These are phyloP conservation scores for Quercus ilex DNA, from an alignment of 306 rosid species.

Conservation along the genomic window DNA sequence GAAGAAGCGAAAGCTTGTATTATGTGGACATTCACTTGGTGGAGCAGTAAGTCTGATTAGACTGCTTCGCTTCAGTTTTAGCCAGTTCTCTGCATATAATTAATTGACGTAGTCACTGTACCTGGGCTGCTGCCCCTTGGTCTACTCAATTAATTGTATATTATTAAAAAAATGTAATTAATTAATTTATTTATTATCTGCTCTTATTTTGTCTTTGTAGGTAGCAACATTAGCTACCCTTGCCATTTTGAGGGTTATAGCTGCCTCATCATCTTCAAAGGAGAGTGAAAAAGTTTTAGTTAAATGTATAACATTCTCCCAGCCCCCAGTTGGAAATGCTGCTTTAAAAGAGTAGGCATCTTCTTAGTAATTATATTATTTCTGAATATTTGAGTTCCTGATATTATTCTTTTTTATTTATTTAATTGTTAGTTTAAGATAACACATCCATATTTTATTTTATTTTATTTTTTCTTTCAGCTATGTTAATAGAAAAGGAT, in stretches of 20 bases:
- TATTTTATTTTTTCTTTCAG: conserved; percentile 37
- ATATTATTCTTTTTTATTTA: neutral
- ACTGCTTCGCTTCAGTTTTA: neutral
- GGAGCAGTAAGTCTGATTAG: conserved; percentile 79
- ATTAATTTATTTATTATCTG: conserved; percentile 14
- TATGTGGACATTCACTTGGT: conserved; percentile 98
- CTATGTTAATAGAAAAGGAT: conserved; percentile 84
- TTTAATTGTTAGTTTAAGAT: neutral
- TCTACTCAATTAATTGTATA: neutral
- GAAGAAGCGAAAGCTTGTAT: conserved; percentile 86
- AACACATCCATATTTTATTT: neutral
- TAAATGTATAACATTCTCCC: conserved; percentile 94
- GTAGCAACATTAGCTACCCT: conserved; percentile 96
- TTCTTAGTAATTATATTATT: conserved; percentile 11
- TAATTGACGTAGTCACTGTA: neutral
- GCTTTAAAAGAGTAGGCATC: conserved; percentile 88
- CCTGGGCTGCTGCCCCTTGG: neutral
- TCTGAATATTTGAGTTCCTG: conserved; percentile 6
- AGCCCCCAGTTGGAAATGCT: conserved; percentile 98
- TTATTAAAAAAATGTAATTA: neutral
- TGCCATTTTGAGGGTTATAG: conserved; percentile 95
- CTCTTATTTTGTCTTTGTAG: conserved; percentile 38
- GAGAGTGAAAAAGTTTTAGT: conserved; percentile 69
- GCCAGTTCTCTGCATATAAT: neutral
- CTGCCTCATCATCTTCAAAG: conserved; percentile 82